phyloP scores from a whole-genome alignment of 2,329 filamentous ascomycete species.

The Herpotrichia juniperi region DNA sequence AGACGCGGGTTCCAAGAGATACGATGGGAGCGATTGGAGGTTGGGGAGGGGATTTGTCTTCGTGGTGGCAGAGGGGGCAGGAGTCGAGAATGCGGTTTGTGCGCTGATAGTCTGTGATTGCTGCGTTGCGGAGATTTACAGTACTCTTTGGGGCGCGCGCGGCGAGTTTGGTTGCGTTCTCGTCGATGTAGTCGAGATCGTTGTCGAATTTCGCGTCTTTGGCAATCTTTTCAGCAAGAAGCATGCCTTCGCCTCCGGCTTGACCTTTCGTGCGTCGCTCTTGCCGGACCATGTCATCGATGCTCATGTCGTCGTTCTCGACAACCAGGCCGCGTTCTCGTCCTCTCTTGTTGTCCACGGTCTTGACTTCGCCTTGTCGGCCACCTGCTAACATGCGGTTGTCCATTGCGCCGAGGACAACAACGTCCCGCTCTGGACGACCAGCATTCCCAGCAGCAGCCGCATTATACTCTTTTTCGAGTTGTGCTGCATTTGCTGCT shows the following conservation, averaged over 20 bases:
- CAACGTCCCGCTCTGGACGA: slow-evolving; percentile 67
- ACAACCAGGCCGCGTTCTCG: slow-evolving; percentile 82
- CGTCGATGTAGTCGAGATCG: slow-evolving; percentile 95
- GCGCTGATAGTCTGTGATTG: slow-evolving; percentile 87
- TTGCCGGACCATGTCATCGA: slow-evolving; percentile 96
- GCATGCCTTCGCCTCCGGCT: slow-evolving; percentile 77
- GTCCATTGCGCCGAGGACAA: slow-evolving; percentile 87
- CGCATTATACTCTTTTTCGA: slow-evolving; percentile 84
- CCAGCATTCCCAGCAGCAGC: slow-evolving; percentile 69
- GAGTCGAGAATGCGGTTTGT: slow-evolving; percentile 84
- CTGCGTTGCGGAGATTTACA: slow-evolving; percentile 82
- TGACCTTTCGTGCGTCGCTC: slow-evolving; percentile 84
- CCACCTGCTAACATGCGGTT: slow-evolving; percentile 86
- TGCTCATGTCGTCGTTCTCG: slow-evolving; percentile 93
- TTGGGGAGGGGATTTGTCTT: slow-evolving; percentile 71
- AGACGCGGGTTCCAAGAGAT: slow-evolving; percentile 84
- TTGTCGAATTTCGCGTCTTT: slow-evolving; percentile 91
- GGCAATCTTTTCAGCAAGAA: slow-evolving; percentile 89
- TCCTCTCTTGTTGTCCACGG: slow-evolving; percentile 79
- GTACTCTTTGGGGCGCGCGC: slow-evolving; percentile 87
- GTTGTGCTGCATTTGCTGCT: slow-evolving; percentile 72
- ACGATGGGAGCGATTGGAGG: slow-evolving; percentile 83
- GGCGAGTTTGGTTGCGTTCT: slow-evolving; percentile 90
- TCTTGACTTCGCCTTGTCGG: slow-evolving; percentile 75
- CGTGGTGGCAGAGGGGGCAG: slow-evolving; percentile 91